Evolutionary conservation across 2,329 filamentous ascomycete species (phyloP).

Genomic region (Trichophyton schoenleinii): DNA sequence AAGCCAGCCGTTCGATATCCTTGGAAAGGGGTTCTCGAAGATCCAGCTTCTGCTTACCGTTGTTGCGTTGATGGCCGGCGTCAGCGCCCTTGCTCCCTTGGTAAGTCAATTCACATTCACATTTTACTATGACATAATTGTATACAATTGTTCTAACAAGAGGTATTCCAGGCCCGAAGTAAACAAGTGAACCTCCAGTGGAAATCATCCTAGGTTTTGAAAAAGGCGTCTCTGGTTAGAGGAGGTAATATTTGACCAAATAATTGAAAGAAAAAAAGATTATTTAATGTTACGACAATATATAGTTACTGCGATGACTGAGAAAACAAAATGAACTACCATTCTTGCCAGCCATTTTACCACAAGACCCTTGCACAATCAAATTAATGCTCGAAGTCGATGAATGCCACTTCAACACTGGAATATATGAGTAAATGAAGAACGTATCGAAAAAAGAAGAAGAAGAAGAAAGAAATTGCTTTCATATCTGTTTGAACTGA

Average conservation of each 20-base stretch:
- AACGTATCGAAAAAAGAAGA: too few species aligned
- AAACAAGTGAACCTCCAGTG: slow-evolving; percentile 37
- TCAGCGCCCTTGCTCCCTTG: slow-evolving; percentile 68
- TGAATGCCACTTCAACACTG: too few species aligned
- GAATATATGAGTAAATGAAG: too few species aligned
- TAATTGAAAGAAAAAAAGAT: neutral
- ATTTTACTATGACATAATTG: neutral
- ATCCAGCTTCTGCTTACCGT: slow-evolving; percentile 73
- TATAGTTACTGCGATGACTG: neutral
- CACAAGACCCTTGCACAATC: neutral
- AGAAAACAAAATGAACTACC: neutral
- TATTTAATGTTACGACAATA: neutral
- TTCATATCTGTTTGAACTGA: too few species aligned
- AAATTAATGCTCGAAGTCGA: too few species aligned
- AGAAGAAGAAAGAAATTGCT: too few species aligned
- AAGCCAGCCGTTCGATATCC: slow-evolving; percentile 78
- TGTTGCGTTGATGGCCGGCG: slow-evolving; percentile 62
- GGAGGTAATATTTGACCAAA: neutral
- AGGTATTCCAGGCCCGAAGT: slow-evolving; percentile 30
- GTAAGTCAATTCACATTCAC: slow-evolving; percentile 41
- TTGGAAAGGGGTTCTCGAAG: slow-evolving; percentile 91
- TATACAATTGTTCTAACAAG: neutral
- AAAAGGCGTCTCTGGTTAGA: neutral
- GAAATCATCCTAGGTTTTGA: slow-evolving; percentile 7
- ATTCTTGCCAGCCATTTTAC: neutral